Evolutionary conservation across 2,329 filamentous ascomycete genomes (phyloP), one percentile per base, ranked within the genome.

Genomic region (Penicillium sumatraense): DNA sequence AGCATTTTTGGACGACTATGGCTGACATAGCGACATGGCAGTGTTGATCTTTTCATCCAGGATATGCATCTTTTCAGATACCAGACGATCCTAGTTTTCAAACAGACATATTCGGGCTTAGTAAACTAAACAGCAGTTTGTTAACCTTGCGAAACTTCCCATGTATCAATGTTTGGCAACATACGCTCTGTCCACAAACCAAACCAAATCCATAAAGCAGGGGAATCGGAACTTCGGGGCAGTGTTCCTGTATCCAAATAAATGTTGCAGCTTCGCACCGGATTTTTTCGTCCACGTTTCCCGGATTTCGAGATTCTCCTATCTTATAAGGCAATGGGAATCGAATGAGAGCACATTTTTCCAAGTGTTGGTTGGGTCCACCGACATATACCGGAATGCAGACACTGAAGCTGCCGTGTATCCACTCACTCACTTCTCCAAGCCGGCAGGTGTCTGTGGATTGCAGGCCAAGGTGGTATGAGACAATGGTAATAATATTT

Each of bases 281-380:
- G 27, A 70, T 49, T 46, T 80, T 80, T 64, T 80, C 77, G 29
- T 80, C 72, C 13, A 71, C 68, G 38, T 71, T 78, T 11, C 76
- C 78, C 11, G 75, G 75, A 54, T 13, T 50, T 53, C 51, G 7
- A 6, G 27, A 29, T 29, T 79, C 77, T 9, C 75, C 77, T 5
- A 76, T 59, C 48, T 72, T 56, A 40, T 66, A 68, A 13, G 67
- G 63, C 16, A 70, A 50, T 11, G 64, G 68, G 24, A 69, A 64
- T 42, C 66, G 40, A 26, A 70, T 49, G 6, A 68, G 40, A 4
- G 62, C 54, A 13, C 53, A 54, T 14, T 60, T 72, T 57, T 70
- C 41, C 11, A 41, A 21, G 29, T 16, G 18, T 24, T n/a, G 24
- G 11, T 23, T 29, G 44, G 31, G 23, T n/a, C 31, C n/a, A 18